phyloP scores from a whole-genome alignment of 257 asterid species.

The Nicotiana benthamiana region DNA sequence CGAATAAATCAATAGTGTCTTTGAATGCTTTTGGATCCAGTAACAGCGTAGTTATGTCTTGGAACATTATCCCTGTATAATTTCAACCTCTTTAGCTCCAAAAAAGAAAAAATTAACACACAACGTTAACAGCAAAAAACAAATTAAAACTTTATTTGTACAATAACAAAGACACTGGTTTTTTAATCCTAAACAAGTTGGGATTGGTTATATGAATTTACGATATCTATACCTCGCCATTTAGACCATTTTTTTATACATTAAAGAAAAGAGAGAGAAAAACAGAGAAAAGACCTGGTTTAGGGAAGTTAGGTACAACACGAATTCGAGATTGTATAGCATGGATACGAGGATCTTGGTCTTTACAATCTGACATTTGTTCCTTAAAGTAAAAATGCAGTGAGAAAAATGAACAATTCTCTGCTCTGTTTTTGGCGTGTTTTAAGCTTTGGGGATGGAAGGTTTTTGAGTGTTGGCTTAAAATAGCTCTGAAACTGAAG shows the following conservation, averaged over 20 bases:
- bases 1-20: conserved; percentile 75
- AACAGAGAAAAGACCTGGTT: conserved; percentile 36
- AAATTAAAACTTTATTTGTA: not conserved
- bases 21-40: conserved; percentile 72
- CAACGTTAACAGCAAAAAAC: not conserved
- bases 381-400: not conserved
- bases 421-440: not conserved
- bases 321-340: conserved; percentile 74
- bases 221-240: not conserved
- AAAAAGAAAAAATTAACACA: not conserved
- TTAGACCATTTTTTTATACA: not conserved
- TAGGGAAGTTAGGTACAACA: conserved; percentile 72
- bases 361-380: conserved; percentile 51
- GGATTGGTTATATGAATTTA: not conserved
- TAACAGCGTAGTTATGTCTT: conserved; percentile 70
- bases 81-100: not conserved
- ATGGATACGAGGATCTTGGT: conserved; percentile 62
- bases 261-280: not conserved
- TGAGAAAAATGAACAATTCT: not conserved
- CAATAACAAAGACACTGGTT: no score
- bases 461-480: not conserved
- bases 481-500: not conserved
- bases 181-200: not conserved
- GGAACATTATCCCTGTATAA: conserved; percentile 74
- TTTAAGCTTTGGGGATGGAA: not conserved